phyloP scores from a whole-genome alignment of 352 stramenopile species.

The Globisporangium perplexum region DNA sequence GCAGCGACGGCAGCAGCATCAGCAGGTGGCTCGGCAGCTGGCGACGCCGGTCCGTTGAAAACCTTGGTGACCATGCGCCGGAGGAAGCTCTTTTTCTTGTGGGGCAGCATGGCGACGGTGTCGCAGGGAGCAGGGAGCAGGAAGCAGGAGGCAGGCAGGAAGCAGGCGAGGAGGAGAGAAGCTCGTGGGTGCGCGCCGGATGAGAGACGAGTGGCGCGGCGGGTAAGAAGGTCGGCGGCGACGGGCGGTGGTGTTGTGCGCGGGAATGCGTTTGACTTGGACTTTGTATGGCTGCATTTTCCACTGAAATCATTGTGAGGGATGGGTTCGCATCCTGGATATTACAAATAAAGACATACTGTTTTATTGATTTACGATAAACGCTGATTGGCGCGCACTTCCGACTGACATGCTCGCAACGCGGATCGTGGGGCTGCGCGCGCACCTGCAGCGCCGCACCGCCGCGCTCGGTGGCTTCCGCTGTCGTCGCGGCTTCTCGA shows the following conservation, averaged over 20 bases:
- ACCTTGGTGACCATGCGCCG: constrained; percentile 2
- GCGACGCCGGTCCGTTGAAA: not conserved
- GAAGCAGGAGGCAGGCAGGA: too few relatives aligned
- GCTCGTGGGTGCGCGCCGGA: not conserved
- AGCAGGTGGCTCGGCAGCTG: not conserved
- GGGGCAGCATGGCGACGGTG: not conserved
- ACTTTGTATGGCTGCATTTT: not conserved
- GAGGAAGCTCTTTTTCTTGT: constrained; percentile 1
- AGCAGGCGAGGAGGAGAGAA: too few relatives aligned
- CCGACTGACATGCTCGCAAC: not conserved
- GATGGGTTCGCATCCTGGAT: too few relatives aligned
- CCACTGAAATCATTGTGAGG: not conserved
- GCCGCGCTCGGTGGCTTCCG: not conserved
- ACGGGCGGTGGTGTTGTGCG: too few relatives aligned
- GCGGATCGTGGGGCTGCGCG: not conserved
- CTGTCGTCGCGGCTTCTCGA: constrained; percentile 5
- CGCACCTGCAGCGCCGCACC: not conserved
- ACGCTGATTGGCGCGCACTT: not conserved
- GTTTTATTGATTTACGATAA: not conserved
- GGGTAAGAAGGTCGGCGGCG: too few relatives aligned
- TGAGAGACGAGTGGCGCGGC: not conserved
- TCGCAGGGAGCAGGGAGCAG: too few relatives aligned
- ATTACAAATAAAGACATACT: too few relatives aligned
- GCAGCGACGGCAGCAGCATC: not conserved
- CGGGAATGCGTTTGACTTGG: not conserved